These are phyloP conservation scores for Pichia kudriavzevii DNA, from an alignment of 1,139 yeast genomes.

Conservation along the genomic window DNA sequence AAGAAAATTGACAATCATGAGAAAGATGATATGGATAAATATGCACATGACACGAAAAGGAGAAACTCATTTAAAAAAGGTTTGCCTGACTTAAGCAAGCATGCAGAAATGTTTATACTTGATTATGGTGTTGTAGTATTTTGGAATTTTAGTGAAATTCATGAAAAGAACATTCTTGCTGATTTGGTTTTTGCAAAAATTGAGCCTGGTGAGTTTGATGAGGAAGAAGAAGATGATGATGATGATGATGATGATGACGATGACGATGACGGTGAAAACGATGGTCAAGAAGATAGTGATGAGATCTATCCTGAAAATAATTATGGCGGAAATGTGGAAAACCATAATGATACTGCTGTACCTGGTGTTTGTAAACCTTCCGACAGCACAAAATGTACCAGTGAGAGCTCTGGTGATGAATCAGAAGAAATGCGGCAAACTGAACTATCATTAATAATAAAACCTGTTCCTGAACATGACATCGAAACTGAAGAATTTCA, in stretches of 20 bases:
- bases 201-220: slow-evolving; percentile 27
- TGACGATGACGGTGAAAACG: slow-evolving; percentile 22
- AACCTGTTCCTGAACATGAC: slow-evolving; percentile 81
- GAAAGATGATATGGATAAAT: neutral
- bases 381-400: too few species aligned
- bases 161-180: slow-evolving; percentile 88
- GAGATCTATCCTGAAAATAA: neutral
- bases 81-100: slow-evolving; percentile 51
- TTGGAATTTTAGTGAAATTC: slow-evolving; percentile 91
- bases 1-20: neutral
- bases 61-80: slow-evolving; percentile 15
- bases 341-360: slow-evolving; percentile 23
- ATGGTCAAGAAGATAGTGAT: slow-evolving; percentile 18
- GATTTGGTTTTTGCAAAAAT: slow-evolving; percentile 76
- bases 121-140: slow-evolving; percentile 92
- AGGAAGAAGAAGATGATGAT: slow-evolving; percentile 27
- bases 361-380: slow-evolving; percentile 8
- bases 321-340: too few species aligned
- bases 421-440: slow-evolving; percentile 10
- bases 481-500: slow-evolving; percentile 94
- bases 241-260: slow-evolving; percentile 23
- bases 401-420: too few species aligned
- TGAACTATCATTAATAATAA: slow-evolving; percentile 43
- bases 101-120: slow-evolving; percentile 86
- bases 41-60: neutral